Base-by-base conservation (phyloP, 1,284 basidiomycete genomes). In the Moesziomyces aphidis region DNA sequence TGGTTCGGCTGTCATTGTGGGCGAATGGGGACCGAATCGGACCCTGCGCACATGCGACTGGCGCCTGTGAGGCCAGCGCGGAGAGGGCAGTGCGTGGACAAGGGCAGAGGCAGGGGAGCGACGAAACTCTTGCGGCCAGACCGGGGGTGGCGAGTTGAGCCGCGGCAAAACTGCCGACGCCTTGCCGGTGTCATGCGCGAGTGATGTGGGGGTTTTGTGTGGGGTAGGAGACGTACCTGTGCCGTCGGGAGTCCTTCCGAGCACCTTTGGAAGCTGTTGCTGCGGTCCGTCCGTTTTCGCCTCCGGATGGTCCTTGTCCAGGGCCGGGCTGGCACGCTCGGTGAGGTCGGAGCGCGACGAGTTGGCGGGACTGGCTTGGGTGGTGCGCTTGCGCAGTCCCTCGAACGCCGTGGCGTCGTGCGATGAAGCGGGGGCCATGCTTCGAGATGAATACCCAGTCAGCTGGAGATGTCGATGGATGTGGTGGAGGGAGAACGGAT, bases 241-340 rank as follows among this genome's bases (percentile, higher is more conserved):
- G 52, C 71, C 71, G 48, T 73, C 71, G 13, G 71, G 64, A 31
- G 71, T 68, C 45, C 71, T 68, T n/a, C 71, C 71, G 42, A 73
- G 64, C 22, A 73, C 61, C 17, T 66, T 73, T n/a, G 49, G 44
- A 8, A 19, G 39, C 42, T 60, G 49, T 50, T 19, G n/a, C 15
- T 60, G 22, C 47, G 53, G 34, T n/a, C 45, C 26, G 9, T 36
- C 17, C n/a, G 34, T 42, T 7, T 66, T 56, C 11, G 50, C 36
- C 44, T 36, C 36, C 9, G 22, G 26, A 28, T 56, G 36, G 17
- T 19, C 19, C 23, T 56, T 31, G 22, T 59, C 36, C 26, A 28
- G 31, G 22, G 56, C 23, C 26, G 43, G 44, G 39, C 19, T 34
- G 45, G 36, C 55, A 52, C 34, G n/a, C n/a, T 59, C 49, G 52